phyloP scores from a whole-genome alignment of 257 asterid genomes.

The Datura wrightii region DNA sequence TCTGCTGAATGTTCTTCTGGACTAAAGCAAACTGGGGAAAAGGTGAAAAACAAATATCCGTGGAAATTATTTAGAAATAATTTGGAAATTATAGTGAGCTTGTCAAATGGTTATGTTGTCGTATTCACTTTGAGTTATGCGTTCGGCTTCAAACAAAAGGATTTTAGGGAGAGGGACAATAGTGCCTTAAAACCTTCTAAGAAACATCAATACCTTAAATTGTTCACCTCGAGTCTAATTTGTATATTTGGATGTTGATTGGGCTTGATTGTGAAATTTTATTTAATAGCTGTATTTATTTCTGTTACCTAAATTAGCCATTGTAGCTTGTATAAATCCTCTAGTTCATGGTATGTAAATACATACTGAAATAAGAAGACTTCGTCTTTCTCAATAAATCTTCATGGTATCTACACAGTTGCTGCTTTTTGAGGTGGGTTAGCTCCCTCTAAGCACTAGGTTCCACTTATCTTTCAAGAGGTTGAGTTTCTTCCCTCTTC shows the following conservation, averaged over 20 bases:
- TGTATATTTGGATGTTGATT: not conserved
- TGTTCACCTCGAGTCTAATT: not conserved
- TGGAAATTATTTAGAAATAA: not conserved
- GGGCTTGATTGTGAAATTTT: not conserved
- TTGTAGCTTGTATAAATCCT: not conserved
- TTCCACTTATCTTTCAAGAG: not conserved
- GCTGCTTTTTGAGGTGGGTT: not conserved
- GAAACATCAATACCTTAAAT: not conserved
- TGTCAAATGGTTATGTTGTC: not conserved
- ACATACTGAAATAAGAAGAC: not conserved
- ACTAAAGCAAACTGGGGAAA: not conserved
- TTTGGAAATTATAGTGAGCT: not conserved
- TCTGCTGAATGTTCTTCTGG: slow-evolving; percentile 13
- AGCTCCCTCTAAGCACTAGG: not conserved
- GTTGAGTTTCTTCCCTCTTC: not conserved
- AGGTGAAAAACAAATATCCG: not conserved
- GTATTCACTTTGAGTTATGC: not conserved
- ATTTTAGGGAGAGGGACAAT: not conserved
- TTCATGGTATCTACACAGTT: not conserved
- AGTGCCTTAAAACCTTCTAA: not conserved
- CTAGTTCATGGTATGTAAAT: not conserved
- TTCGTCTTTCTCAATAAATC: not conserved
- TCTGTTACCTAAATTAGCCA: not conserved
- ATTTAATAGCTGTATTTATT: not conserved
- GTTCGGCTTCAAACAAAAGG: not conserved